These are phyloP conservation scores for Oryza rufipogon DNA, from an alignment of 176 grass and related monocot species.

Conservation along the genomic window DNA sequence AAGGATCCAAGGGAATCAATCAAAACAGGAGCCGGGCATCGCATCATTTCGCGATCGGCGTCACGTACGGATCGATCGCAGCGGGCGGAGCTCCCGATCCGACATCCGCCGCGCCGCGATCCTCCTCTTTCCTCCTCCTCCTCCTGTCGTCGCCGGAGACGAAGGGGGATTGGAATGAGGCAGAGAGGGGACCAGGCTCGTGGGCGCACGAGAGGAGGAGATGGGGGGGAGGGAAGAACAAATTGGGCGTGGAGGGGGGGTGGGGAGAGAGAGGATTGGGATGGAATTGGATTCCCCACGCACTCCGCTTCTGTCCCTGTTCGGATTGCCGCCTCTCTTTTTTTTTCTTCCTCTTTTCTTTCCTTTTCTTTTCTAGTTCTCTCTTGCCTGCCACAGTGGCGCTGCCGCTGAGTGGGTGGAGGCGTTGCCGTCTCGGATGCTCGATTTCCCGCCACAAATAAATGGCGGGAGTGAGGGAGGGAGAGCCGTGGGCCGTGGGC, in stretches of 20 bases:
- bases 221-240: conserved; percentile 12
- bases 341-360: no score
- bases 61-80: conserved; percentile 65
- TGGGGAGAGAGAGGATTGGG: background rate
- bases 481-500: background rate
- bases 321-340: background rate
- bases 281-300: conserved; percentile 51
- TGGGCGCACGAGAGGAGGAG: background rate
- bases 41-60: background rate
- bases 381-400: background rate
- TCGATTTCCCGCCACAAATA: conserved; percentile 50
- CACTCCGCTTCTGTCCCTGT: conserved; percentile 16
- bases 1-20: background rate
- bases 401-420: conserved; percentile 7
- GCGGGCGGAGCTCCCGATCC: conserved; percentile 41
- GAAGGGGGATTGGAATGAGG: background rate
- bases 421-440: background rate
- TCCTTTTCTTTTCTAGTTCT: background rate
- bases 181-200: conserved; percentile 1
- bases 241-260: background rate
- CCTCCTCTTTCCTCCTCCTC: background rate
- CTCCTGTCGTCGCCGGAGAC: background rate
- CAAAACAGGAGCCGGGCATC: background rate
- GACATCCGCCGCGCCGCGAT: conserved; percentile 47
- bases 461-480: background rate